Evolutionary conservation across 2,329 filamentous ascomycete species (phyloP).

Genomic region (Penicillium palitans): DNA sequence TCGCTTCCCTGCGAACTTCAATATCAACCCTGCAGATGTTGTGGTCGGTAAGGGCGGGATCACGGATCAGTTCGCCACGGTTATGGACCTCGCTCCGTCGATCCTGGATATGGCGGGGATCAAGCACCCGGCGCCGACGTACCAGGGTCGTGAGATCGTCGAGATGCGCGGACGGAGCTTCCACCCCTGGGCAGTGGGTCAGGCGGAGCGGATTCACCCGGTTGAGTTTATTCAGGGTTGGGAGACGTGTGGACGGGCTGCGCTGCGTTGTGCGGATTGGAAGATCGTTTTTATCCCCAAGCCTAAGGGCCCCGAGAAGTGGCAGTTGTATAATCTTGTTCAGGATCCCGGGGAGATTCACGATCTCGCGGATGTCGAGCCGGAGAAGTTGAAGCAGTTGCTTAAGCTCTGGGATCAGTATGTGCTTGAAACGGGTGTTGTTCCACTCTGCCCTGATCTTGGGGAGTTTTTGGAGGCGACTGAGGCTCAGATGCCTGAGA

Average conservation of each 20-base stretch:
- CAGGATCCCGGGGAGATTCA: conserved; percentile 55
- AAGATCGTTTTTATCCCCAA: conserved; percentile 60
- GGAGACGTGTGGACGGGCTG: conserved; percentile 57
- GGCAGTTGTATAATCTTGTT: conserved; percentile 58
- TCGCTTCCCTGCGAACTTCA: conserved; percentile 38
- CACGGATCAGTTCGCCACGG: conserved; percentile 54
- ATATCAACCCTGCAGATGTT: conserved; percentile 20
- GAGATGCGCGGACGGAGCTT: conserved; percentile 54
- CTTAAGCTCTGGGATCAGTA: conserved; percentile 59
- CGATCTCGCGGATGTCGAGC: conserved; percentile 45
- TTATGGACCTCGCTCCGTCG: conserved; percentile 55
- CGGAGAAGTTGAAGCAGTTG: conserved; percentile 50
- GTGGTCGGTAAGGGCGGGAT: conserved; percentile 39
- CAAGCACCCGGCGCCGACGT: conserved; percentile 56
- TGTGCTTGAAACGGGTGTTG: conserved; percentile 59
- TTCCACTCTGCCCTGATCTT: conserved; percentile 60
- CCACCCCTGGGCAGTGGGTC: conserved; percentile 43
- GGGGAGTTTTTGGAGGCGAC: conserved; percentile 61
- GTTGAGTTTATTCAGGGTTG: conserved; percentile 57
- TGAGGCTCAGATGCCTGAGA: conserved; percentile 65
- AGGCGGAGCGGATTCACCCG: conserved; percentile 47
- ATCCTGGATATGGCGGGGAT: conserved; percentile 45
- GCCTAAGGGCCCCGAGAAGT: conserved; percentile 56
- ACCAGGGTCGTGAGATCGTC: conserved; percentile 53
- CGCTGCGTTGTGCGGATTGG: conserved; percentile 58